Conservation (phyloP, 768 basidiomycete genomes). For the Symmetrospora coprosmae region DNA sequence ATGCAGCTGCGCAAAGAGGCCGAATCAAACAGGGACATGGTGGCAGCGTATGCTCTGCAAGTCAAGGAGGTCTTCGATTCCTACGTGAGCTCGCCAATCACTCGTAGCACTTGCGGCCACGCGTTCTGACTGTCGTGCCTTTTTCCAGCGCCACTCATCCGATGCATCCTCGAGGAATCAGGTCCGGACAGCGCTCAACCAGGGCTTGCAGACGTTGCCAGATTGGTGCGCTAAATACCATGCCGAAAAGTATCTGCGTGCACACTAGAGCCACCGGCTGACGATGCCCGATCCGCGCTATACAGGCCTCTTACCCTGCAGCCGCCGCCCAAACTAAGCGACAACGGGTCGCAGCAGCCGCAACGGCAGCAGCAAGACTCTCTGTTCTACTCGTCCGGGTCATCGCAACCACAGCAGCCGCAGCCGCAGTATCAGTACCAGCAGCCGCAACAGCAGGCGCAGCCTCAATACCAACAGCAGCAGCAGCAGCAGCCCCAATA, state of each 20-base stretch:
- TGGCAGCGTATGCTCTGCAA: conserved; percentile 17
- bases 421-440: background rate
- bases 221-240: no score
- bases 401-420: background rate
- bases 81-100: background rate
- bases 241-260: background rate
- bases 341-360: no score
- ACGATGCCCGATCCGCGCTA: background rate
- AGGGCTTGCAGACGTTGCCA: conserved; percentile 3
- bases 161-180: conserved; percentile 6
- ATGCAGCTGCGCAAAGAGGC: conserved; percentile 18
- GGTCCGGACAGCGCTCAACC: background rate
- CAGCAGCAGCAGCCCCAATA: background rate
- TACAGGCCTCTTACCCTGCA: conserved; percentile 7
- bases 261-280: background rate
- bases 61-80: conserved; percentile 14
- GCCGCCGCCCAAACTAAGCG: conserved; percentile 1
- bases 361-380: background rate
- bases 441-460: background rate
- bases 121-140: background rate
- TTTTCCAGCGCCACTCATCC: conserved; percentile 4
- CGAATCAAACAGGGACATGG: conserved; percentile 6
- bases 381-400: background rate
- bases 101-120: background rate
- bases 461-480: conserved; percentile 5